These are phyloP conservation scores for Lophiostoma macrostomum DNA, from an alignment of 495 filamentous ascomycete genomes.

Conservation along the genomic window DNA sequence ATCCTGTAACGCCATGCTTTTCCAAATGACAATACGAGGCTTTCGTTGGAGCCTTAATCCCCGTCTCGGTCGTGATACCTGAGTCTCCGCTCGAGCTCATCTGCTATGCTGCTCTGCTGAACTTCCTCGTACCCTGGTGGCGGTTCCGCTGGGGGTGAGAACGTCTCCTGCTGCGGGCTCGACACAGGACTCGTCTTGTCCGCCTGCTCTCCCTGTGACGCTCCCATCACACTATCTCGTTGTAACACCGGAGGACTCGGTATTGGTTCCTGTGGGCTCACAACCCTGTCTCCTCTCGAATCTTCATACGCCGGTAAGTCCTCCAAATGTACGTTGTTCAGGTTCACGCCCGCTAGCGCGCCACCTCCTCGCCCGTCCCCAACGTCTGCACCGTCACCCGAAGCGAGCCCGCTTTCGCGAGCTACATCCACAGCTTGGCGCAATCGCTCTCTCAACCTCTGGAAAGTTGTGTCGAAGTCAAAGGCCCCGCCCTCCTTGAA, in stretches of 20 bases:
- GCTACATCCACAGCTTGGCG: constrained; percentile 74
- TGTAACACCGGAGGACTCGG: constrained; percentile 9
- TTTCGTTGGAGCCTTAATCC: constrained; percentile 41
- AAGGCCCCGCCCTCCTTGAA: constrained; percentile 95
- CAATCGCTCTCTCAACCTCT: constrained; percentile 78
- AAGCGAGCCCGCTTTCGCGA: constrained; percentile 45
- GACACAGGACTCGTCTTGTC: constrained; percentile 19
- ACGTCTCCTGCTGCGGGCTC: constrained; percentile 31
- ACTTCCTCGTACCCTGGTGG: constrained; percentile 93
- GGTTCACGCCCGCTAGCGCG: constrained; percentile 52
- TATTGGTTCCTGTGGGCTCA: constrained; percentile 1
- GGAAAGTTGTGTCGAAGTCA: constrained; percentile 82
- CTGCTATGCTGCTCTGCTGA: constrained; percentile 71
- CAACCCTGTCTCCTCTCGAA: constrained; percentile 16
- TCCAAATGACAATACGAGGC: constrained; percentile 6
- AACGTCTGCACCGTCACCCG: constrained; percentile 35
- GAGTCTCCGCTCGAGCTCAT: constrained; percentile 51
- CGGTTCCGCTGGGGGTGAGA: constrained; percentile 66
- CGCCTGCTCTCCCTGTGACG: constrained; percentile 3
- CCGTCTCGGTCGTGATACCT: constrained; percentile 10
- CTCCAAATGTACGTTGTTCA: constrained; percentile 66
- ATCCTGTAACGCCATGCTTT: background rate
- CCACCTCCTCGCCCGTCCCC: constrained; percentile 37
- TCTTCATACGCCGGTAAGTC: constrained; percentile 77
- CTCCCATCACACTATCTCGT: constrained; percentile 18